These are phyloP conservation scores for Talaromyces liani DNA, from an alignment of 495 filamentous ascomycete genomes.

Conservation along the genomic window DNA sequence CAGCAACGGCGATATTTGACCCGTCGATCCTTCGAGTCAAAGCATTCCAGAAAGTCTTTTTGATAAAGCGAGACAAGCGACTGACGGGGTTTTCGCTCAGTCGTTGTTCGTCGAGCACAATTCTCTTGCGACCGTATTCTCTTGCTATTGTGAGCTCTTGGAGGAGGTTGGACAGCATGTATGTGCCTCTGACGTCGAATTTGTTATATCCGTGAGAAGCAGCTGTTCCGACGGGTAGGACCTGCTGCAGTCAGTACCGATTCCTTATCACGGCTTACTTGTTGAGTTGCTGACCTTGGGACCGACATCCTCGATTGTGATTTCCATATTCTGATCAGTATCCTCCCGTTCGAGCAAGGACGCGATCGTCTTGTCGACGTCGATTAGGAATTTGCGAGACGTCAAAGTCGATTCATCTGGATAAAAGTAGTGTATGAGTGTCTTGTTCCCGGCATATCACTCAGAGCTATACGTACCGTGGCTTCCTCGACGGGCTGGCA, in stretches of 20 bases:
- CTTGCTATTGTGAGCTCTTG: constrained; percentile 90
- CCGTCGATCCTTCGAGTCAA: constrained; percentile 84
- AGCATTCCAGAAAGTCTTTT: constrained; percentile 80
- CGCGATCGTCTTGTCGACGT: constrained; percentile 68
- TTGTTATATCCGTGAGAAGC: constrained; percentile 75
- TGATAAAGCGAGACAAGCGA: constrained; percentile 77
- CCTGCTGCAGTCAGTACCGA: constrained; percentile 30
- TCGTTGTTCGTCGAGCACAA: constrained; percentile 79
- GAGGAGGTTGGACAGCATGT: constrained; percentile 89
- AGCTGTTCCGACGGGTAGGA: constrained; percentile 75
- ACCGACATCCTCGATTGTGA: constrained; percentile 90
- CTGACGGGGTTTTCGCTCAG: constrained; percentile 90
- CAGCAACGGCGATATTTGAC: constrained; percentile 77
- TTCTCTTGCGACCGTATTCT: constrained; percentile 72
- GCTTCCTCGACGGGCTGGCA: constrained; percentile 35
- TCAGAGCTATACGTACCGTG: constrained; percentile 30
- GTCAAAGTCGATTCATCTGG: constrained; percentile 43
- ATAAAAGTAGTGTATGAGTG: not conserved
- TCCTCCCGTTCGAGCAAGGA: constrained; percentile 74
- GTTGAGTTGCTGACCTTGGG: constrained; percentile 62
- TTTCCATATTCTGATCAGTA: constrained; percentile 85
- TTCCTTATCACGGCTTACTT: not conserved
- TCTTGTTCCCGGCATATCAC: not conserved
- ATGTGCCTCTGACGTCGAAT: constrained; percentile 85
- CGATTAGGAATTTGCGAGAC: constrained; percentile 65